phyloP scores from a whole-genome alignment of 805 yeast species.

The Saturnispora sanitii region DNA sequence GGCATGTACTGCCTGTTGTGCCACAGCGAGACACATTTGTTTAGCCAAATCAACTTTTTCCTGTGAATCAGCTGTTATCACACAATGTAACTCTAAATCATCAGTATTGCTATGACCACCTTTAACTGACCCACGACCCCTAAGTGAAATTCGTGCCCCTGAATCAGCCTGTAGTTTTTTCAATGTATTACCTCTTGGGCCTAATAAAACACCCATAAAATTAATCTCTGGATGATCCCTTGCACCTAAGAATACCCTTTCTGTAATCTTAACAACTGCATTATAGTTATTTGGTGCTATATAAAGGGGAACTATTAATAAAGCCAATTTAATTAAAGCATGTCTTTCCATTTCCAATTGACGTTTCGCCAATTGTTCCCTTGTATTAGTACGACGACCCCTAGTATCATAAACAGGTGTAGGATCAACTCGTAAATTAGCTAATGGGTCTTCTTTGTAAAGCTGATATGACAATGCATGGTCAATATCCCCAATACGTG shows the following conservation, averaged over 20 bases:
- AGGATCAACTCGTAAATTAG: conserved; percentile 49
- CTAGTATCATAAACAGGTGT: conserved; percentile 79
- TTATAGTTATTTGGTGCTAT: conserved; percentile 72
- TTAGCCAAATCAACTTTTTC: conserved; percentile 71
- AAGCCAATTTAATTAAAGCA: conserved; percentile 63
- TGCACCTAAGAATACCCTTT: conserved; percentile 78
- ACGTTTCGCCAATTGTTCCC: conserved; percentile 56
- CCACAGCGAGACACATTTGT: conserved; percentile 59
- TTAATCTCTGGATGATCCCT: conserved; percentile 85
- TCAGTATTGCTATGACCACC: conserved; percentile 47
- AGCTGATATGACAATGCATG: conserved; percentile 33
- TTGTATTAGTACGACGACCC: conserved; percentile 81
- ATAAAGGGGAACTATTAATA: conserved; percentile 63
- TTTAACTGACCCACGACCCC: conserved; percentile 95
- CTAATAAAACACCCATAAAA: conserved; percentile 81
- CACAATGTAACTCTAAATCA: conserved; percentile 82
- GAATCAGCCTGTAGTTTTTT: conserved; percentile 71
- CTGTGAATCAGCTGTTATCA: conserved; percentile 74
- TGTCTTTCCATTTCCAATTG: conserved; percentile 73
- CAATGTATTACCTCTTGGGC: conserved; percentile 92
- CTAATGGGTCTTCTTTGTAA: neutral
- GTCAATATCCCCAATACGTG: conserved; percentile 75
- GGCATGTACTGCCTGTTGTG: conserved; percentile 73
- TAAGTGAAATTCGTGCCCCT: conserved; percentile 81
- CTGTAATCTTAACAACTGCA: conserved; percentile 47